A percentile compares a stretch with the other conserved stretches of the same genome.
phyloP scores from a whole-genome alignment of 176 grass and related monocot genomes.

The Rhynchospora pubera region DNA sequence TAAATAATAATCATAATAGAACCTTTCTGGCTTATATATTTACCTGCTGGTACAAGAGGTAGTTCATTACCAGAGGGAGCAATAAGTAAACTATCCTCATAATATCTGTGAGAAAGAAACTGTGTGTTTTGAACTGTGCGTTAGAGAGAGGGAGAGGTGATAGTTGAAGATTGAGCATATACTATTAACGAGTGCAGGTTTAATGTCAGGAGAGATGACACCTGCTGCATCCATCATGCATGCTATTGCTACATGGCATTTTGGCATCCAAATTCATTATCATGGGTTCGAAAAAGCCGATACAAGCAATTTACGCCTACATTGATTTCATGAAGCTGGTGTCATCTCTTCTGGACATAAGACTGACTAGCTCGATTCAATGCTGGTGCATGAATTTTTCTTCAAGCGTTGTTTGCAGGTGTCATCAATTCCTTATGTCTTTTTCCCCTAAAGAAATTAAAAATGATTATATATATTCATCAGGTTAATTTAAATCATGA shows the following conservation, averaged over 20 bases:
- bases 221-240: neutral
- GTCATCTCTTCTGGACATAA: conserved; percentile 9
- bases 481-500: no score
- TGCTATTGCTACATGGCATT: neutral
- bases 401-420: neutral
- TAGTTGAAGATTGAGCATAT: neutral
- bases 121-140: neutral
- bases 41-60: neutral
- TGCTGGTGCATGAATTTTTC: neutral
- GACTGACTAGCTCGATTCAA: neutral
- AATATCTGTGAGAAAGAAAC: neutral
- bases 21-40: neutral
- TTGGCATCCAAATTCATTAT: neutral
- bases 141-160: neutral
- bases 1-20: neutral
- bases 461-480: neutral
- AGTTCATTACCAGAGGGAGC: neutral
- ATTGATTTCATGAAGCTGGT: neutral
- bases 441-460: neutral
- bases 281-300: neutral
- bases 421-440: no score
- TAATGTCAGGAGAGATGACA: conserved; percentile 17
- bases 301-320: neutral
- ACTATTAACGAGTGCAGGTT: neutral
- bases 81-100: neutral